These are phyloP conservation scores for Glonium stellatum DNA, from an alignment of 495 filamentous ascomycete genomes.

Conservation along the genomic window DNA sequence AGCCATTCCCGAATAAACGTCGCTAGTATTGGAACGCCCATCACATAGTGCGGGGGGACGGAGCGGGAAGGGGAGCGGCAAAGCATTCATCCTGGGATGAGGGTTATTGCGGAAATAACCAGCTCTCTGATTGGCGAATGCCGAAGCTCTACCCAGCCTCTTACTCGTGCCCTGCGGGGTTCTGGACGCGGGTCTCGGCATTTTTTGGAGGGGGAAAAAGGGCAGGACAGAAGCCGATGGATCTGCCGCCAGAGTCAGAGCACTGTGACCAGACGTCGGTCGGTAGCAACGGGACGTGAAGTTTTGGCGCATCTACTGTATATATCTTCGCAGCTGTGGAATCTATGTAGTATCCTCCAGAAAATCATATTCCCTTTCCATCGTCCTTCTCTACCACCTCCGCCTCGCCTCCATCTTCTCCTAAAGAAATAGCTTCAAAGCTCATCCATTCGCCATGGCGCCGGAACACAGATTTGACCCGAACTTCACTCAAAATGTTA, in stretches of 20 bases:
- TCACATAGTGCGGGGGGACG: not conserved
- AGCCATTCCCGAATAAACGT: not conserved
- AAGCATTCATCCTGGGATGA: conserved; percentile 5
- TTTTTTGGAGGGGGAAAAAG: not conserved
- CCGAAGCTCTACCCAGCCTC: not conserved
- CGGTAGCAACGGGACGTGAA: not conserved
- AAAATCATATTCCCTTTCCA: not conserved
- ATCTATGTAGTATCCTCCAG: not conserved
- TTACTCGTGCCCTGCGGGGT: not conserved
- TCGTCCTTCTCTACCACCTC: not conserved
- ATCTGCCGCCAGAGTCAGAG: conserved; percentile 8
- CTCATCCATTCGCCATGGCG: conserved; percentile 1
- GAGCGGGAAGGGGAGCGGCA: not conserved
- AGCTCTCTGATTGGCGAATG: not conserved
- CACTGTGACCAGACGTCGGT: not conserved
- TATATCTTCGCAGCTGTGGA: not conserved
- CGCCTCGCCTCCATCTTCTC: not conserved
- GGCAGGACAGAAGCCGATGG: conserved; percentile 3
- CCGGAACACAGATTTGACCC: conserved; percentile 52
- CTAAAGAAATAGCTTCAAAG: too few relatives aligned
- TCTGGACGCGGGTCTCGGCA: not conserved
- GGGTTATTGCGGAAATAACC: not conserved
- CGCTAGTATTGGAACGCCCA: not conserved
- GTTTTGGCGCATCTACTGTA: not conserved
- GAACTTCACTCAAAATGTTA: conserved; percentile 66